phyloP scores from a whole-genome alignment of 106 monocot species.

The Platanthera guangdongensis region DNA sequence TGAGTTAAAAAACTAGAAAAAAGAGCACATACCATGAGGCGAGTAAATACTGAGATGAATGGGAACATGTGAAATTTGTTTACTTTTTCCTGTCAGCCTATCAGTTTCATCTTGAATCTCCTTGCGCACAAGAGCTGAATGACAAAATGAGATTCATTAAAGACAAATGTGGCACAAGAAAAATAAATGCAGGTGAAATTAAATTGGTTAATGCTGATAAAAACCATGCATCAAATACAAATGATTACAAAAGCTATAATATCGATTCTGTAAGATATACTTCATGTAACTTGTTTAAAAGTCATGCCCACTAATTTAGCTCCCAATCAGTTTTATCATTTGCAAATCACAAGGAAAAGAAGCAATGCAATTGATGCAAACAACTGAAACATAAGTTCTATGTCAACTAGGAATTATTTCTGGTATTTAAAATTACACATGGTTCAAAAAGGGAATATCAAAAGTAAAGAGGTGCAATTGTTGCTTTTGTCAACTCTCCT shows the following conservation, averaged over 20 bases:
- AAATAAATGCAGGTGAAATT: neutral
- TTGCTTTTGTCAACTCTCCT: too few species aligned
- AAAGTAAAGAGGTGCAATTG: neutral
- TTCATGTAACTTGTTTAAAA: neutral
- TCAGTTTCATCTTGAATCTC: slow-evolving; percentile 81
- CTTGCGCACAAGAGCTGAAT: slow-evolving; percentile 48
- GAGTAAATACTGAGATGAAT: slow-evolving; percentile 77
- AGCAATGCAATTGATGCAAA: neutral
- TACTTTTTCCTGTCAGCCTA: slow-evolving; percentile 53
- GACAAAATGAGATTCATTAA: neutral
- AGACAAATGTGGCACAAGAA: neutral
- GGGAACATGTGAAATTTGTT: slow-evolving; percentile 67
- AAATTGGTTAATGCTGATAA: neutral
- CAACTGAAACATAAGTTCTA: neutral
- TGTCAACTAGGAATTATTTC: neutral
- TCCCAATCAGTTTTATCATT: neutral
- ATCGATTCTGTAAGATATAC: neutral
- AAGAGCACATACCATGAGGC: slow-evolving; percentile 31
- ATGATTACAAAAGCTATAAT: neutral
- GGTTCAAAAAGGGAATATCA: neutral
- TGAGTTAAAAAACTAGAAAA: neutral
- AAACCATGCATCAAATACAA: neutral
- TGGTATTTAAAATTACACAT: neutral
- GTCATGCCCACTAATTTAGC: neutral
- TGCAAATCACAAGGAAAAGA: neutral